phyloP scores from a whole-genome alignment of 441 rosid species.

The Erysimum pusillum region DNA sequence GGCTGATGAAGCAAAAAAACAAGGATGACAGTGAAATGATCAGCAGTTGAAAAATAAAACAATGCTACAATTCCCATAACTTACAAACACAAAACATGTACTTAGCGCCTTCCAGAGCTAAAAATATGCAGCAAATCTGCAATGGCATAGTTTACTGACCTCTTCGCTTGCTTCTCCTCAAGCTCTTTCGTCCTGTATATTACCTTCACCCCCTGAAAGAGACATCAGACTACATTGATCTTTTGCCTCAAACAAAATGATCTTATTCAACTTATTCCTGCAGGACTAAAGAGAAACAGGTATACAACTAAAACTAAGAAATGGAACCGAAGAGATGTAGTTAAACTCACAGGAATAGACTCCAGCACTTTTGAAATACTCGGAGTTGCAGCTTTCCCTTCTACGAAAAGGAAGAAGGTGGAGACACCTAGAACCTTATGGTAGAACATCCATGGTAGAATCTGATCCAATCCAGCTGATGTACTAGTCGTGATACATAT shows the following conservation, averaged over 20 bases:
- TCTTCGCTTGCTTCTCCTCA: slow-evolving; percentile 81
- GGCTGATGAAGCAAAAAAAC: slow-evolving; percentile 52
- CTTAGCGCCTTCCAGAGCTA: slow-evolving; percentile 21
- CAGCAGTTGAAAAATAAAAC: slow-evolving; percentile 18
- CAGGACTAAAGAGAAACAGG: slow-evolving; percentile 4
- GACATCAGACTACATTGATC: slow-evolving; percentile 14
- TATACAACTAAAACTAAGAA: slow-evolving; percentile 22
- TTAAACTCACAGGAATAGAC: slow-evolving; percentile 72
- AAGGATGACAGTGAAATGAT: slow-evolving; percentile 9
- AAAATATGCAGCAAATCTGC: neutral
- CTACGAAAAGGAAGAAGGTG: slow-evolving; percentile 75
- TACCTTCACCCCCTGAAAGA: slow-evolving; percentile 73
- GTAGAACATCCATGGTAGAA: slow-evolving; percentile 87
- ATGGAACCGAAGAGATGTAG: neutral
- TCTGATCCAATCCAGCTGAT: slow-evolving; percentile 80
- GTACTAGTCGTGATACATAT: slow-evolving; percentile 79
- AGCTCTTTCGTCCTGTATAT: slow-evolving; percentile 76
- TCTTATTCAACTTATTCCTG: neutral
- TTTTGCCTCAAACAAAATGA: neutral
- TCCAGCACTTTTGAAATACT: slow-evolving; percentile 68
- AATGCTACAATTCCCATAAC: neutral
- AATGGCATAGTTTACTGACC: slow-evolving; percentile 51
- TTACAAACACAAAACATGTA: slow-evolving; percentile 20
- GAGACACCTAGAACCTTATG: slow-evolving; percentile 84
- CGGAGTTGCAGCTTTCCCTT: slow-evolving; percentile 81